Conservation (phyloP, 2,329 filamentous ascomycete genomes). For the Phialophora expanda region DNA sequence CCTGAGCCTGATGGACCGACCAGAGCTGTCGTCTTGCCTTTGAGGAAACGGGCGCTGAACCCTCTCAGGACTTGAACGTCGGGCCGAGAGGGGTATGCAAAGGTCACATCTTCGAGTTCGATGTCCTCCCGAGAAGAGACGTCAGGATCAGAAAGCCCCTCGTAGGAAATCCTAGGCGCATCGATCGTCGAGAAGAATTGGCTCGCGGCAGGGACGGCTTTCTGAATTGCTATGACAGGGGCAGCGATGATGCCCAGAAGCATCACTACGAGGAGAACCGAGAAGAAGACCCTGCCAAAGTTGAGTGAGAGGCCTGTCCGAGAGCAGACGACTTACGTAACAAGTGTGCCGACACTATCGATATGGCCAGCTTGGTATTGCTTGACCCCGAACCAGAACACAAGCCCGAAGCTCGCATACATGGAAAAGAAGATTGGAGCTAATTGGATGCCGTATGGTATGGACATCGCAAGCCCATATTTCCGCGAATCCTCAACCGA, state of each 20-base stretch:
- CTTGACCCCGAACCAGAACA: constrained; percentile 48
- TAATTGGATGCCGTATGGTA: constrained; percentile 44
- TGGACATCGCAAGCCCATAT: constrained; percentile 42
- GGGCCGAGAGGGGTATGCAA: constrained; percentile 67
- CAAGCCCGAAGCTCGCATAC: constrained; percentile 46
- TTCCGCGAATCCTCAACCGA: constrained; percentile 48
- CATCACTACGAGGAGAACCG: constrained; percentile 51
- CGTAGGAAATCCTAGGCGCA: constrained; percentile 58
- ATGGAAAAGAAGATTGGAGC: constrained; percentile 46
- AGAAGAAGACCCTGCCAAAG: constrained; percentile 45
- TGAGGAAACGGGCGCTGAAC: constrained; percentile 44
- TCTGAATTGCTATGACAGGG: constrained; percentile 46
- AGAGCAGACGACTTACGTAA: constrained; percentile 42
- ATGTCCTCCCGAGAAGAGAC: constrained; percentile 70
- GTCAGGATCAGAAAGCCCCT: constrained; percentile 46
- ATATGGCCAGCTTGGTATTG: constrained; percentile 46
- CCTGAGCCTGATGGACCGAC: constrained; percentile 54
- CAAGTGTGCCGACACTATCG: constrained; percentile 45
- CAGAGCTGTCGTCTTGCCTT: constrained; percentile 50
- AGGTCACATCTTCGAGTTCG: constrained; percentile 67
- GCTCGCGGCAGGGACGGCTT: constrained; percentile 85
- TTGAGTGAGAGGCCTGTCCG: constrained; percentile 9
- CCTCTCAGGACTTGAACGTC: constrained; percentile 46
- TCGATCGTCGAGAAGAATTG: constrained; percentile 80
- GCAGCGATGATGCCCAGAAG: constrained; percentile 45